Evolutionary conservation across 371 early-diverging fungal genomes (phyloP), one percentile per base, ranked within the genome.

Genomic region (Apophysomyces ossiformis): DNA sequence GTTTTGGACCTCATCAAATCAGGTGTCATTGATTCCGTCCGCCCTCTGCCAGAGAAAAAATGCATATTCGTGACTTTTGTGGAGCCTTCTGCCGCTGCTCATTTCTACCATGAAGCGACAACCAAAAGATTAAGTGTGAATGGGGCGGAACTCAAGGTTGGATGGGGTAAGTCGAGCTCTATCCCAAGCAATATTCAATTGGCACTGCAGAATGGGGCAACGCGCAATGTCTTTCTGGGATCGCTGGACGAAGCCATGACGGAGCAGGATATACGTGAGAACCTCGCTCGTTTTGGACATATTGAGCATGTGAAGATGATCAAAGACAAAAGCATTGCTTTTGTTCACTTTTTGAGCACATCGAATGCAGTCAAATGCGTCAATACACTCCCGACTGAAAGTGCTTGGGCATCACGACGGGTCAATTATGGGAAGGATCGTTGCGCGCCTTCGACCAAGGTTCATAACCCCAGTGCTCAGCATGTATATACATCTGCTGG

Each of bases 11-110:
- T 83, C 37, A 85, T 94, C 58, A 89, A 86, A 38, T 88, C 88
- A 37, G 95, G 95, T 8, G 74, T 88, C n/a, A 81, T 95, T 18
- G 91, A 93, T 64, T 81, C 82, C 21, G 79, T 93, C 47, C 83
- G 89, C 44, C 82, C 92, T 12, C 63, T 94, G n/a, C 87, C 88
- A 5, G 93, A 92, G 37, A 92, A 91, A 69, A 89, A 83, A 70
- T 93, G 94, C 64, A 85, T 89, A 9, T 95, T 95, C 70, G 74
- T 94, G 45, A 84, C 93, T 8, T 95, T 95, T 73, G 67, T 94
- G 60, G 91, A 93, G 38, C 74, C 90, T 2, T 41, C 74, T 1
- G 76, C 87, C 2, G 95, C 95, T 32, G 70, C 73, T 13, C 79
- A 79, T 26, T 86, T 87, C 50, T 81, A 82, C 63, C 77, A 79